Conservation (phyloP, 768 basidiomycete species). For the Auricularia sp. region DNA sequence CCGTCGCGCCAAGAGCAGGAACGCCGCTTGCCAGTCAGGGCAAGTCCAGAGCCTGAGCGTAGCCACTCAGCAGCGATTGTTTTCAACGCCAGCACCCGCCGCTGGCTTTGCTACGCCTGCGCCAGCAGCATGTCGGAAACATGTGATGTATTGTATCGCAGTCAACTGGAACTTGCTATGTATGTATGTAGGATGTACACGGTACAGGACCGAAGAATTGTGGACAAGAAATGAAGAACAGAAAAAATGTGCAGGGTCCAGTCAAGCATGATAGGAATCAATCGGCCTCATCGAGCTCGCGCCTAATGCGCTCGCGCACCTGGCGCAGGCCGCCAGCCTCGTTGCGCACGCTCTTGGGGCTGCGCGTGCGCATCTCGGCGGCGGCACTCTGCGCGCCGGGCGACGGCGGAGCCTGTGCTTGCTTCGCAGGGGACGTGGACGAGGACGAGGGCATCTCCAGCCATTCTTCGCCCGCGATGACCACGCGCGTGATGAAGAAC, state of each 20-base stretch:
- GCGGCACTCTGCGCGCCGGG: conserved; percentile 48
- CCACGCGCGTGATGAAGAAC: conserved; percentile 62
- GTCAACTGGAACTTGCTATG: too few species aligned
- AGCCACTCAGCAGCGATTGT: too few species aligned
- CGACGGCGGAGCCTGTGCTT: conserved; percentile 3
- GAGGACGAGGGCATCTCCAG: conserved; percentile 32
- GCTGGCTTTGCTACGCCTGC: too few species aligned
- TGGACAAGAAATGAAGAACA: neutral
- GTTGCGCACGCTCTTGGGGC: conserved; percentile 59
- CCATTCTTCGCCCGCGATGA: conserved; percentile 47
- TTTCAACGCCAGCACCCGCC: too few species aligned
- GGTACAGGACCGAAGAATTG: neutral
- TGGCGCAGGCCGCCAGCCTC: conserved; percentile 67
- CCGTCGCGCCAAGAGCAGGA: too few species aligned
- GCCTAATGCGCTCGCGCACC: conserved; percentile 71
- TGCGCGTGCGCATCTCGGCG: conserved; percentile 51
- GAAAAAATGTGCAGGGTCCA: neutral
- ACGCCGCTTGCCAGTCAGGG: too few species aligned
- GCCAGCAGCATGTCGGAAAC: too few species aligned
- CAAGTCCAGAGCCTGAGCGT: too few species aligned
- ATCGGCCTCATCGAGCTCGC: conserved; percentile 46
- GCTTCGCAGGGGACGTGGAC: conserved; percentile 29
- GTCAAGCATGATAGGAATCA: neutral
- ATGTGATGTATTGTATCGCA: too few species aligned
- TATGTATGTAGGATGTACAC: too few species aligned